Evolutionary conservation across 2,329 filamentous ascomycete species (phyloP), one percentile per base, ranked within the genome.

Genomic region (Colletotrichum sp.): DNA sequence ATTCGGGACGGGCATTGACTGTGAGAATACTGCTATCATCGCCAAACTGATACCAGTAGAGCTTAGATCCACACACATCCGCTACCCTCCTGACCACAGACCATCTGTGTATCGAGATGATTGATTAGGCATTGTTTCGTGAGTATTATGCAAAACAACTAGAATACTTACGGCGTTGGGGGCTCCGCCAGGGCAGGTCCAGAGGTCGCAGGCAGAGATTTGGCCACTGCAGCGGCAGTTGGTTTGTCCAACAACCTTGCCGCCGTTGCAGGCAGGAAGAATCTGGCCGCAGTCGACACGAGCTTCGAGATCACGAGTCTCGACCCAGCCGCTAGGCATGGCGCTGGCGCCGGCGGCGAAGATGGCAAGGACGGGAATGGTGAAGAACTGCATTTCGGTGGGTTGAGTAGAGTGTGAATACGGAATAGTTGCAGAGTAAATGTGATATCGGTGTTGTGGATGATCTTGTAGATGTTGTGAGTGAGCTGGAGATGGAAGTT

Each of bases 161-260:
- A 8, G 9, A 24, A 12, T 10, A 77, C 77, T 73, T 66, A 79
- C 78, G 36, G 71, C 74, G 24, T 75, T 79, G 36, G 75, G 74
- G 32, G 55, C 16, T 2, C 43, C 64, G 4, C 77, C 78, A 56
- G 78, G 78, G 77, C 78, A 79, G 4, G 71, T 36, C 77, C 74
- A 78, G 61, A 79, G 62, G 67, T 79, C 78, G 58, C 77, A 79
- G 4, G 69, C 76, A 64, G 66, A 70, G 34, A 68, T 66, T 75
- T 80, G 78, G 34, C 78, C 78, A 4, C 10, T n/a, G 78, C 78
- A 80, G 60, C 78, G 78, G 75, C 78, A 80, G 76, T 78, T 77
- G 52, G 78, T 80, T 73, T 80, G 78, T 12, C 77, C 78, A 21
- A 64, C 61, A 73, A 79, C 70, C 12, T 24, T 9, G 36, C 78